Percentiles rank a stretch among this genome's conserved stretches.
phyloP scores from a whole-genome alignment of 2,329 filamentous ascomycete genomes.

The Trichoderma sp. region DNA sequence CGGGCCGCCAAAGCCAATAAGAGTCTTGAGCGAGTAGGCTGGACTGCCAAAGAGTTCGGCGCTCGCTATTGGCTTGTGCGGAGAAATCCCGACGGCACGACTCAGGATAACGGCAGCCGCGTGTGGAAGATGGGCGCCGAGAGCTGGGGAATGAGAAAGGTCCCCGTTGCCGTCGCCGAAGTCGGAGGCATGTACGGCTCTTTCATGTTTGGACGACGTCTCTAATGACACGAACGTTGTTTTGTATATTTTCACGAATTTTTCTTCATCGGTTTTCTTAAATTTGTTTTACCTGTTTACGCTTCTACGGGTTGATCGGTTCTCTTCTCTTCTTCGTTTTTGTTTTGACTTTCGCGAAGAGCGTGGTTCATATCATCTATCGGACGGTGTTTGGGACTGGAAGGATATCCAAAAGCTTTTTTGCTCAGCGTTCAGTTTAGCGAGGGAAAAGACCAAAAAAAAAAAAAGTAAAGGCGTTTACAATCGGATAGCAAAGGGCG shows the following conservation, averaged over 20 bases:
- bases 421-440: constrained; percentile 22
- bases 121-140: constrained; percentile 84
- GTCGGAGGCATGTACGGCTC: constrained; percentile 91
- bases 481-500: background rate
- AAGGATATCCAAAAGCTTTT: constrained; percentile 29
- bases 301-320: background rate
- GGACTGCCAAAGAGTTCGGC: constrained; percentile 72
- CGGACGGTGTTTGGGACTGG: constrained; percentile 29
- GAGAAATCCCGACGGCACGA: constrained; percentile 44
- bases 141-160: constrained; percentile 86
- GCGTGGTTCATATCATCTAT: constrained; percentile 15
- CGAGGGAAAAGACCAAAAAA: constrained; percentile 4
- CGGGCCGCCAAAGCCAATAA: constrained; percentile 65
- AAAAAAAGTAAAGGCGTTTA: constrained; percentile 21
- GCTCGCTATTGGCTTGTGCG: constrained; percentile 70
- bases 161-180: constrained; percentile 89
- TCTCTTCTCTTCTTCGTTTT: background rate
- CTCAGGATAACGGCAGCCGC: constrained; percentile 54
- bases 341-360: background rate
- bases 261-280: background rate
- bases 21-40: constrained; percentile 65
- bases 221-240: constrained; percentile 42
- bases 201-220: constrained; percentile 65
- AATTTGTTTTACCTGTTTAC: background rate
- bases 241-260: background rate